phyloP scores from a whole-genome alignment of 306 rosid genomes.

The Quercus alba region DNA sequence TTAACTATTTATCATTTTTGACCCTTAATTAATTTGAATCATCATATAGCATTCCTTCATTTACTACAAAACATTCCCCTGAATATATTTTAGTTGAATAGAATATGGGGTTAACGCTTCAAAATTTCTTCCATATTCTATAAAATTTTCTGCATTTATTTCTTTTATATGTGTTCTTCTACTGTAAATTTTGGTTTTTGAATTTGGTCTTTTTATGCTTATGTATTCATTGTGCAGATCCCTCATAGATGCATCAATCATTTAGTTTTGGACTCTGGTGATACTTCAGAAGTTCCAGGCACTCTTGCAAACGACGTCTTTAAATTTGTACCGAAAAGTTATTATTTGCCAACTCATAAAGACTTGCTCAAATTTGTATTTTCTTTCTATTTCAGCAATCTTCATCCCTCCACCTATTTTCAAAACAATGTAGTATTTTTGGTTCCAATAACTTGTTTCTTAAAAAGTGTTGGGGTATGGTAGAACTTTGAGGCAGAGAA shows the following conservation, averaged over 20 bases:
- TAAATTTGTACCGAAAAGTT: slow-evolving; percentile 43
- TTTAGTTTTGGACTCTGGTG: slow-evolving; percentile 79
- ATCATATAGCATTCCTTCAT: background rate
- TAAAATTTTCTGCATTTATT: slow-evolving; percentile 21
- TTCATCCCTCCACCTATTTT: slow-evolving; percentile 15
- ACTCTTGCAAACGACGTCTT: slow-evolving; percentile 69
- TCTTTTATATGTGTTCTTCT: slow-evolving; percentile 8
- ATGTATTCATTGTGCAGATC: slow-evolving; percentile 74
- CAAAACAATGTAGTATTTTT: slow-evolving; percentile 21
- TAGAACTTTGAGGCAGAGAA: slow-evolving; percentile 47
- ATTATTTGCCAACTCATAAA: slow-evolving; percentile 44
- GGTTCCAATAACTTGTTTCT: slow-evolving; percentile 3
- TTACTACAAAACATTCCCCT: background rate
- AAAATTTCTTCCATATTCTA: slow-evolving; percentile 34
- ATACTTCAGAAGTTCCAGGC: slow-evolving; percentile 81
- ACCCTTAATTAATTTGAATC: background rate
- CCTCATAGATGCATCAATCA: slow-evolving; percentile 71
- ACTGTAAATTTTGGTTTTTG: slow-evolving; percentile 22
- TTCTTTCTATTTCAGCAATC: slow-evolving; percentile 9
- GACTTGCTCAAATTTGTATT: slow-evolving; percentile 29
- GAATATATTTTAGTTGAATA: slow-evolving; percentile 8
- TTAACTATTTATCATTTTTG: slow-evolving; percentile 5
- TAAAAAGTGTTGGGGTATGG: slow-evolving; percentile 32
- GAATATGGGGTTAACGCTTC: background rate
- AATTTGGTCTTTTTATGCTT: slow-evolving; percentile 47